Evolutionary conservation across 2,329 filamentous ascomycete species (phyloP).

Genomic region (Macrophomina tecta): DNA sequence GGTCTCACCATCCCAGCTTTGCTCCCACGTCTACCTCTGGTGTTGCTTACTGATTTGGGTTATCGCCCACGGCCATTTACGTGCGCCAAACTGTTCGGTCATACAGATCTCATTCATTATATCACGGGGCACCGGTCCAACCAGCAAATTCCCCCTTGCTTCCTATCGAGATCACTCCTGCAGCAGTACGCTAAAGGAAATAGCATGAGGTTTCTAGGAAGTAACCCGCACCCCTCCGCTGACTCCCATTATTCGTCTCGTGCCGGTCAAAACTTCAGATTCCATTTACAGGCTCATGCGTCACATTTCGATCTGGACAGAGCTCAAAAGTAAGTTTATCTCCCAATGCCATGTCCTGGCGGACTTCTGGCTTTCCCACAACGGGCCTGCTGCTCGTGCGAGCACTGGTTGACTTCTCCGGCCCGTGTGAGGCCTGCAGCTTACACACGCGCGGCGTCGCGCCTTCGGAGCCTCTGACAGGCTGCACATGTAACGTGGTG

Average conservation of each 20-base stretch:
- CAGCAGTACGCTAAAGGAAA: too few relatives aligned
- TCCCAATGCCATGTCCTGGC: too few relatives aligned
- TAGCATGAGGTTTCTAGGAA: too few relatives aligned
- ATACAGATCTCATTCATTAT: not conserved
- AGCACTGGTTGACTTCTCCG: not conserved
- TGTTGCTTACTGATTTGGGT: not conserved
- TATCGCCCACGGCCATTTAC: not conserved
- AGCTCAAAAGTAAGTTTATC: too few relatives aligned
- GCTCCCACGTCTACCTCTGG: not conserved
- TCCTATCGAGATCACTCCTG: too few relatives aligned
- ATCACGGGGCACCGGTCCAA: not conserved
- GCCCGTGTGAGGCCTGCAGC: not conserved
- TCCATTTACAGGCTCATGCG: too few relatives aligned
- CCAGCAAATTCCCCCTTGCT: not conserved
- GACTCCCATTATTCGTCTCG: too few relatives aligned
- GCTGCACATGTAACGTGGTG: not conserved
- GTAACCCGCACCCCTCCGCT: too few relatives aligned
- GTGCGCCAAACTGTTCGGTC: not conserved
- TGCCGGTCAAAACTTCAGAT: too few relatives aligned
- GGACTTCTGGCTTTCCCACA: not conserved
- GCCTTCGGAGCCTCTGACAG: not conserved
- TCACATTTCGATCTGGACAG: too few relatives aligned
- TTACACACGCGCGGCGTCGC: not conserved
- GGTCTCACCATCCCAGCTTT: not conserved
- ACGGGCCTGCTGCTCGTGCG: not conserved